Base-by-base conservation (phyloP, 2,329 filamentous ascomycete genomes). In the Aspergillus sp. region DNA sequence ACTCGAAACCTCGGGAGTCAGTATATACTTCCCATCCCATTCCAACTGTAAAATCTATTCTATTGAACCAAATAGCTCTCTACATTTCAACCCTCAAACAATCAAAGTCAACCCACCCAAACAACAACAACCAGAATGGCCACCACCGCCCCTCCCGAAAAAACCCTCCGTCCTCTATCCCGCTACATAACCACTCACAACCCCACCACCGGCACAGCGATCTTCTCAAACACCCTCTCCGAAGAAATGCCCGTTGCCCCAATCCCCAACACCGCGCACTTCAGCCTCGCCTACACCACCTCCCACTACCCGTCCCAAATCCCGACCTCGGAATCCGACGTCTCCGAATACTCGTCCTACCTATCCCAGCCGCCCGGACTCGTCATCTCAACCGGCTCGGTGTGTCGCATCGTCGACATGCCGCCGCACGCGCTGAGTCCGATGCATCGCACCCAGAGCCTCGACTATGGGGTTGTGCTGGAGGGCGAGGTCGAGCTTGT, bases 391-490 rank as follows among this genome's bases (percentile, higher is more conserved):
- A 73, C 72, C 31, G 81, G 81, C 10, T 81, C 81, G 6, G 67
- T 70, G 7, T 65, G 67, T 20, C 69, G 69, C 32, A 65, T 70
- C 31, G 79, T 82, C 12, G 80, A 82, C 62, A 78, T 82, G 62
- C 71, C 65, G 0, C 80, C 81, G 0, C 71, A 69, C 0, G 74
- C 76, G 24, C 63, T 72, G 50, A 76, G 73, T 39, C 73, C 77
- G 29, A 82, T 83, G 78, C 83, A 84, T 64, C 76, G 82, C 7
- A 83, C 81, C 0, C 74, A 81, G 61, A 79, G 74, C 14, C 67
- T 84, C 6, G 82, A 84, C 64, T 84, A 81, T 60, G 82, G 81
- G 11, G 75, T 84, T 56, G 75, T 84, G 2, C 61, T 84, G 7
- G 81, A 84, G 64, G 82, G 82, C 2, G 76, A 77, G 63, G 69